Percentiles rank a stretch among this genome's conserved stretches.
Evolutionary conservation across 805 yeast species (phyloP).

Genomic region (Candida ipomoeae): DNA sequence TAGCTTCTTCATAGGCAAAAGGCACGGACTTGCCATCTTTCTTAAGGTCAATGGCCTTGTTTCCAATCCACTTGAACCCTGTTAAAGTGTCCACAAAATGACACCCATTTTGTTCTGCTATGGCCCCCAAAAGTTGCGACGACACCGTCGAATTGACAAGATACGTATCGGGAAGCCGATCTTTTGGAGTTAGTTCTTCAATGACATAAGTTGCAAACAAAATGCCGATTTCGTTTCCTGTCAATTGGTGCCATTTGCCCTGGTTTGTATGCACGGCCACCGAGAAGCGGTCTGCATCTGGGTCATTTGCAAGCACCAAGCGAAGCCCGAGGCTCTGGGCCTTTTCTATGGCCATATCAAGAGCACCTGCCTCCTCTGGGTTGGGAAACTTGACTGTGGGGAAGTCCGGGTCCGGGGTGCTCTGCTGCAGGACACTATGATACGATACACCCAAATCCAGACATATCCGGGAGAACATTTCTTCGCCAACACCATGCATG

Average conservation of each 20-base stretch:
- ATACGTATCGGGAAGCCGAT: constrained; percentile 37
- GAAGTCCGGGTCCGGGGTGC: constrained; percentile 76
- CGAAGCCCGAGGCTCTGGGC: constrained; percentile 52
- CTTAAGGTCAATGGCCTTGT: constrained; percentile 72
- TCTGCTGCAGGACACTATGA: constrained; percentile 58
- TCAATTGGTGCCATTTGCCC: constrained; percentile 67
- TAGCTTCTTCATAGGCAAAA: constrained; percentile 92
- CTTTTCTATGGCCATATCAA: constrained; percentile 58
- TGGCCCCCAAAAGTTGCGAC: constrained; percentile 67
- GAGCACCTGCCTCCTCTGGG: constrained; percentile 93
- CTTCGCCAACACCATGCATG: constrained; percentile 90
- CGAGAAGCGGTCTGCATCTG: constrained; percentile 94
- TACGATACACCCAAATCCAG: constrained; percentile 32
- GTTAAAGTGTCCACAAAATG: constrained; percentile 79
- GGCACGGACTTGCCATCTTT: constrained; percentile 65
- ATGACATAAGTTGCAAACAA: constrained; percentile 69
- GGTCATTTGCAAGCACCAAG: constrained; percentile 85
- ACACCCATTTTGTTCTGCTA: constrained; percentile 63
- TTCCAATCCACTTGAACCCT: constrained; percentile 98
- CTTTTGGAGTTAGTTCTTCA: constrained; percentile 25
- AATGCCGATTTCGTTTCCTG: constrained; percentile 89
- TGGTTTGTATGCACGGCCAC: constrained; percentile 54
- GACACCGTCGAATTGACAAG: constrained; percentile 89
- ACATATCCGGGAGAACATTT: constrained; percentile 46
- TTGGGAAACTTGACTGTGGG: constrained; percentile 88